Base-by-base conservation (phyloP, 768 basidiomycete species). In the Aureoboletus auriporus region DNA sequence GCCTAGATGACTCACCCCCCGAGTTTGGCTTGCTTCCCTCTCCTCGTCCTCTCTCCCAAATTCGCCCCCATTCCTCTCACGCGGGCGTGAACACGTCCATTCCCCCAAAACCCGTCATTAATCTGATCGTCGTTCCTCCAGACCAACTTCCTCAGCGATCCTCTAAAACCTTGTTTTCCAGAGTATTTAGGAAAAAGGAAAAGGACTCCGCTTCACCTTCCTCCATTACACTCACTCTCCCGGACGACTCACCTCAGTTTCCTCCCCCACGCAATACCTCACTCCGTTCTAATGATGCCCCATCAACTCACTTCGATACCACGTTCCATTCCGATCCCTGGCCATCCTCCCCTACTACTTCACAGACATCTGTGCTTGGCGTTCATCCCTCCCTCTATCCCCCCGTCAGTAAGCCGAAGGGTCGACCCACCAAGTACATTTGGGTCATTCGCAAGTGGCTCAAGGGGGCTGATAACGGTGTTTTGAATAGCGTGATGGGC, bases 371-470 rank as follows among this genome's bases (percentile, higher is more conserved):
- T 1, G 67, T 79, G n/a, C 75, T 91, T 4, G 89, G 87, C 20
- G 79, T 89, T 41, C 82, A 88, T 52, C 77, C 88, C 4, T 73
- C 75, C 0, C 72, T 85, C 16, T 79, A 78, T 39, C 78, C 83
- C 13, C 71, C 78, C 9, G 55, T 61, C 34, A 55, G 53, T 43
- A 71, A 63, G 14, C 71, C 65, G 44, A 67, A 50, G 34, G 71
- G 69, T 6, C 69, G 73, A 3, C 72, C 76, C 1, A 67, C 64
- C 8, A 69, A 67, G 67, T 90, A 93, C 50, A 79, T 86, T 6
- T 93, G 89, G 89, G 72, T 85, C 16, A 80, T 89, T 26, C 73
- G 83, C 42, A 75, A 71, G 54, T 93, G 90, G 90, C 62, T 84
- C 55, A 92, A 91, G 62, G 77, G 75, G 23, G 62, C 66, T 9